Conservation (phyloP, 257 asterid species). For the Nicotiana attenuata region DNA sequence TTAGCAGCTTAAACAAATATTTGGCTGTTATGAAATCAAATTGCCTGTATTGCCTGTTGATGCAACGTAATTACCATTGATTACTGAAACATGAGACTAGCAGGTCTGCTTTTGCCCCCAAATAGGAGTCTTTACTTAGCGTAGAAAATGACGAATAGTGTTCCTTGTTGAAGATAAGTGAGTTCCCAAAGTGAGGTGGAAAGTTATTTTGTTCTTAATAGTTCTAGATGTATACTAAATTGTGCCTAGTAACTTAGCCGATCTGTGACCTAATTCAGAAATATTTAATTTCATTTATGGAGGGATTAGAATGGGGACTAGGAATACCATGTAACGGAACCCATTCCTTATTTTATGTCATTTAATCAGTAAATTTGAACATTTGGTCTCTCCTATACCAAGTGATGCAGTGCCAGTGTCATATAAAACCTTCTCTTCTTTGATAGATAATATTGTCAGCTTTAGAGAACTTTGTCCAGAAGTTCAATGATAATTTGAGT, state of each 20-base stretch:
- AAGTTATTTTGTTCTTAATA: neutral
- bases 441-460: neutral
- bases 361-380: neutral
- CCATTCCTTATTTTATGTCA: neutral
- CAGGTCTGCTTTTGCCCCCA: too few species aligned
- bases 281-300: neutral
- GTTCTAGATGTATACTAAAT: neutral
- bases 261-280: neutral
- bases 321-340: neutral
- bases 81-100: too few species aligned
- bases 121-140: neutral
- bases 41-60: too few species aligned
- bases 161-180: neutral
- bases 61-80: too few species aligned
- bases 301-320: neutral
- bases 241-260: neutral
- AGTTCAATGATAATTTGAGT: neutral
- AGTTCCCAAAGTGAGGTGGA: neutral
- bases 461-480: neutral
- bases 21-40: too few species aligned
- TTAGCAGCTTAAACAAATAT: too few species aligned
- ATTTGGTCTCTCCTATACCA: neutral
- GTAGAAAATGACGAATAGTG: neutral
- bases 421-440: neutral
- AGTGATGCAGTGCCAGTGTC: neutral